phyloP scores from a whole-genome alignment of 129 eudicot genomes.

The Tanacetum coccineum region DNA sequence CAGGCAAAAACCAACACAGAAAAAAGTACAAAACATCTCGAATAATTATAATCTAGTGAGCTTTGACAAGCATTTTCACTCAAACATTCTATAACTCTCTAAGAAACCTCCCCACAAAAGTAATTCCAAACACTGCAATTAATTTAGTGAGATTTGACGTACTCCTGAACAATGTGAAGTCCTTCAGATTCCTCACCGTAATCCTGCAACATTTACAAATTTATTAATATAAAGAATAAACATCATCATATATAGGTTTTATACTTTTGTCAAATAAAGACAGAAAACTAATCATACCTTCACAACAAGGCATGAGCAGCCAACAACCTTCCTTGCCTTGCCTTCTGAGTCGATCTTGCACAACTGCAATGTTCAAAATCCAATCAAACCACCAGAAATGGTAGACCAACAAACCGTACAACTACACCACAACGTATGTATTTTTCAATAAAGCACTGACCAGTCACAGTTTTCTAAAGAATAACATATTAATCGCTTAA shows the following conservation, averaged over 20 bases:
- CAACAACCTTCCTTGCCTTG: constrained; percentile 92
- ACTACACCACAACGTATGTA: no score
- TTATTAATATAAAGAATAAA: no score
- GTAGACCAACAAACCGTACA: not conserved
- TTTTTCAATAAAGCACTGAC: no score
- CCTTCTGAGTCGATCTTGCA: constrained; percentile 99
- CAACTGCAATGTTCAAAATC: constrained; percentile 39
- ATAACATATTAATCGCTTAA: no score
- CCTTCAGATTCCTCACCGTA: constrained; percentile 90
- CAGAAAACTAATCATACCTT: constrained; percentile 42
- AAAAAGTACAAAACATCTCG: not conserved
- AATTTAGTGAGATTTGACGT: constrained; percentile 70
- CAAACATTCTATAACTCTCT: constrained; percentile 21
- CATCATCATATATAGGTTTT: not conserved
- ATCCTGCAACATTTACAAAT: constrained; percentile 40
- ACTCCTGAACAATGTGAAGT: constrained; percentile 79
- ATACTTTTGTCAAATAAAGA: not conserved
- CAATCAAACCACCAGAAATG: not conserved
- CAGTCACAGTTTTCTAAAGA: no score
- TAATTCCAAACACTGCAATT: not conserved
- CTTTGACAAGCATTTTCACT: constrained; percentile 16
- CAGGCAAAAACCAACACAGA: constrained; percentile 5
- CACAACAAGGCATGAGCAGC: constrained; percentile 90
- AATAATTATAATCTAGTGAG: constrained; percentile 12
- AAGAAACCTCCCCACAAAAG: constrained; percentile 13